Evolutionary conservation across 495 filamentous ascomycete genomes (phyloP).

Genomic region (Annulohypoxylon nitens): DNA sequence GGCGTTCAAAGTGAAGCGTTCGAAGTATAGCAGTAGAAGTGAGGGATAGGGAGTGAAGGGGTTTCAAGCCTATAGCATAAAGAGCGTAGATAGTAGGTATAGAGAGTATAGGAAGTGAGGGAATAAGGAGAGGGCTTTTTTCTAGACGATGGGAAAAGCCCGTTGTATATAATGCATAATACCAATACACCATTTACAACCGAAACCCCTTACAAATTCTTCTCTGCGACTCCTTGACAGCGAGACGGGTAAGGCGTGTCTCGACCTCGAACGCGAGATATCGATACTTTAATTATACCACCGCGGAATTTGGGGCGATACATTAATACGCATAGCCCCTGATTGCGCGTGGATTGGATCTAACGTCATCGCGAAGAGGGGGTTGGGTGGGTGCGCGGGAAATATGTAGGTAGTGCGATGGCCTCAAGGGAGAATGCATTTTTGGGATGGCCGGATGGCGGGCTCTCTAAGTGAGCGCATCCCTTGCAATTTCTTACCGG

Average conservation of each 20-base stretch:
- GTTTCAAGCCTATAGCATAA: slow-evolving; percentile 2
- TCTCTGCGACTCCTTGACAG: not conserved
- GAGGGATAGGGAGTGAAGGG: not conserved
- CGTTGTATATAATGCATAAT: slow-evolving; percentile 21
- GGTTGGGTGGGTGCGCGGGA: not conserved
- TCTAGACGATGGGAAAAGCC: slow-evolving; percentile 11
- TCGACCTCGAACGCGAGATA: not conserved
- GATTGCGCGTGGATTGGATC: not conserved
- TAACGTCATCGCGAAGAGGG: not conserved
- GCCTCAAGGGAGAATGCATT: slow-evolving; percentile 22
- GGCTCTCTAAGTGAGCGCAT: not conserved
- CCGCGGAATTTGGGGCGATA: slow-evolving; percentile 34
- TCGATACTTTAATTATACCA: not conserved
- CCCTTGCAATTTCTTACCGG: slow-evolving; percentile 20
- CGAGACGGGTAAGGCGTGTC: not conserved
- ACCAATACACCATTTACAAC: slow-evolving; percentile 4
- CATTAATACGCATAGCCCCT: slow-evolving; percentile 6
- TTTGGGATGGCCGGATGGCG: not conserved
- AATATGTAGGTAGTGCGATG: slow-evolving; percentile 22
- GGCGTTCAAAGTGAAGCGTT: not conserved
- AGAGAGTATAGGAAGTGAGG: slow-evolving; percentile 2
- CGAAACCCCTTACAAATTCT: not conserved
- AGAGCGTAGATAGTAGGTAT: not conserved
- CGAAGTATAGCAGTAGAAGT: slow-evolving; percentile 6
- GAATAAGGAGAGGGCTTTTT: slow-evolving; percentile 3